These are phyloP conservation scores for Daldinia sp. DNA, from an alignment of 2,329 filamentous ascomycete species.

Conservation along the genomic window DNA sequence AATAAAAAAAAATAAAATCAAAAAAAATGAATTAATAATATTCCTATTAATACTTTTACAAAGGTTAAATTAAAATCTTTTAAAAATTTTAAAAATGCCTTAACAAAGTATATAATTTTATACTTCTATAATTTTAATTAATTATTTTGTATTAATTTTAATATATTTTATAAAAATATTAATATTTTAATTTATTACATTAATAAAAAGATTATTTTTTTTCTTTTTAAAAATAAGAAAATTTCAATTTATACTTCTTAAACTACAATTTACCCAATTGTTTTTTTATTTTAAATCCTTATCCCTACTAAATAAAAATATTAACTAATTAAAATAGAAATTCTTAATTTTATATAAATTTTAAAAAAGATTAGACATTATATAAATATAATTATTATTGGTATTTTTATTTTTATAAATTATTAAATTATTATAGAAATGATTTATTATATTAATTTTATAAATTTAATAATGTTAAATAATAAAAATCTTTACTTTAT, in stretches of 20 bases:
- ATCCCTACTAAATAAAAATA: not conserved
- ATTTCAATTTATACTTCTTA: not conserved
- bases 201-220: too few species aligned
- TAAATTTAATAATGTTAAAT: not conserved
- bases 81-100: not conserved
- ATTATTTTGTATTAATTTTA: not conserved
- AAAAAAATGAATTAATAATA: not conserved
- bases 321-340: too few species aligned
- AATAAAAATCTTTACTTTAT: too few species aligned
- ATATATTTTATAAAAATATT: not conserved
- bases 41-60: not conserved
- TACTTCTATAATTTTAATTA: not conserved
- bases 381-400: not conserved
- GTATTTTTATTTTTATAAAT: not conserved
- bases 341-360: too few species aligned
- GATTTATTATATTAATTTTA: not conserved
- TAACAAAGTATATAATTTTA: not conserved
- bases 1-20: too few species aligned
- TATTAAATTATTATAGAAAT: not conserved
- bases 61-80: not conserved
- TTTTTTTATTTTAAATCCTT: not conserved
- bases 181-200: conserved; percentile 3
- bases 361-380: too few species aligned
- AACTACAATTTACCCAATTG: not conserved
- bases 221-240: too few species aligned